These are phyloP conservation scores for Penstemon barbatus DNA, from an alignment of 257 asterid genomes.

Conservation along the genomic window DNA sequence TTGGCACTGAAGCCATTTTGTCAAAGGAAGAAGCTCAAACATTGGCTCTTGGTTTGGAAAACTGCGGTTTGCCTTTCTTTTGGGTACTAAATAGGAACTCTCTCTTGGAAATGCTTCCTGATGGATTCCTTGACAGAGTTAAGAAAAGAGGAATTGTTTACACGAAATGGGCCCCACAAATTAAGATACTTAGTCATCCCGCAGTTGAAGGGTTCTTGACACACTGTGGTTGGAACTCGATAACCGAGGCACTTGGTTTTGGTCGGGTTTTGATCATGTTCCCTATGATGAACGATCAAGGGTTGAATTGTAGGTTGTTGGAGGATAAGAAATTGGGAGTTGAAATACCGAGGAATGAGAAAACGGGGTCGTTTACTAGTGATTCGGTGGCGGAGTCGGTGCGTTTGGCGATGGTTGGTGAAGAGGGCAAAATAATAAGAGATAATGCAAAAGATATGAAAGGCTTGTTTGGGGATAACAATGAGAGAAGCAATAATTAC, in stretches of 20 bases:
- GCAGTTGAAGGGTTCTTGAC: conserved; percentile 68
- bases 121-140: conserved; percentile 51
- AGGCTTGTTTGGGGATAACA: conserved; percentile 48
- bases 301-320: conserved; percentile 73
- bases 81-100: conserved; percentile 63
- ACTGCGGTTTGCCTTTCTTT: conserved; percentile 64
- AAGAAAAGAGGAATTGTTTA: conserved; percentile 35
- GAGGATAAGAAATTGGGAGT: conserved; percentile 62
- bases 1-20: conserved; percentile 74
- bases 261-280: conserved; percentile 70
- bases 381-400: conserved; percentile 57
- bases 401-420: conserved; percentile 51
- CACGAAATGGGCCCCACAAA: conserved; percentile 77
- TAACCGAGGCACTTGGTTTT: conserved; percentile 59
- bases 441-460: conserved; percentile 52
- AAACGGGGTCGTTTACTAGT: conserved; percentile 57
- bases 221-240: conserved; percentile 93
- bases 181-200: conserved; percentile 56
- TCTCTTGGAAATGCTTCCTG: conserved; percentile 50
- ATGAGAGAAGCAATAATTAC: conserved; percentile 29
- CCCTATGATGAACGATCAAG: conserved; percentile 87
- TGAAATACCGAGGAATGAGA: conserved; percentile 63
- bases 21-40: conserved; percentile 43
- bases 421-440: conserved; percentile 52
- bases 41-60: conserved; percentile 74